Evolutionary conservation across 495 filamentous ascomycete genomes (phyloP).

Genomic region (Trichoderma erinaceum): DNA sequence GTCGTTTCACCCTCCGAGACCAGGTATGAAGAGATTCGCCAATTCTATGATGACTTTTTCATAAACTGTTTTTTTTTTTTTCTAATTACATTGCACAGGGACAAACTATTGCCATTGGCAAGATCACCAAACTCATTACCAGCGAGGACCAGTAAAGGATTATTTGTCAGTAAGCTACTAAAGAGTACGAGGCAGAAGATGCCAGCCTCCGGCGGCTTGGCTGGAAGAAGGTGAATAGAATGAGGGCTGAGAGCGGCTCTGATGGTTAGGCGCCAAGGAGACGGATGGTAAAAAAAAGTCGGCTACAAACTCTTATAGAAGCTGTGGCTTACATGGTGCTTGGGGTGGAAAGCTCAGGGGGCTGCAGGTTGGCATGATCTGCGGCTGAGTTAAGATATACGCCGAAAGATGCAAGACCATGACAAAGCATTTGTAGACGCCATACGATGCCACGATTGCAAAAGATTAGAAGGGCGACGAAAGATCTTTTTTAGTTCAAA

Average conservation of each 20-base stretch:
- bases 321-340: background rate
- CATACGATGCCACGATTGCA: conserved; percentile 6
- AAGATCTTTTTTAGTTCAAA: background rate
- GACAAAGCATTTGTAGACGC: background rate
- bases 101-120: conserved; percentile 95
- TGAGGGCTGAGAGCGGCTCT: background rate
- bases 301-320: conserved; percentile 9
- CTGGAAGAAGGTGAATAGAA: background rate
- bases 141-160: conserved; percentile 19
- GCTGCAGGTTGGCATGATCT: background rate
- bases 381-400: background rate
- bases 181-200: background rate
- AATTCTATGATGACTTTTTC: background rate
- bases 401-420: background rate
- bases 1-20: conserved; percentile 90
- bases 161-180: background rate
- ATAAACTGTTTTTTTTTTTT: conserved; percentile 14
- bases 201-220: background rate
- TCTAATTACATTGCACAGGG: conserved; percentile 48
- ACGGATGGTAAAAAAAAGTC: background rate
- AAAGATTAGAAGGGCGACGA: background rate
- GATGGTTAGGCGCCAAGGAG: background rate
- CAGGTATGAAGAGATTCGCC: conserved; percentile 50
- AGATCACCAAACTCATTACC: conserved; percentile 76
- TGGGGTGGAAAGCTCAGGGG: background rate